phyloP scores from a whole-genome alignment of 352 stramenopile species.

The Phytophthora sp. region DNA sequence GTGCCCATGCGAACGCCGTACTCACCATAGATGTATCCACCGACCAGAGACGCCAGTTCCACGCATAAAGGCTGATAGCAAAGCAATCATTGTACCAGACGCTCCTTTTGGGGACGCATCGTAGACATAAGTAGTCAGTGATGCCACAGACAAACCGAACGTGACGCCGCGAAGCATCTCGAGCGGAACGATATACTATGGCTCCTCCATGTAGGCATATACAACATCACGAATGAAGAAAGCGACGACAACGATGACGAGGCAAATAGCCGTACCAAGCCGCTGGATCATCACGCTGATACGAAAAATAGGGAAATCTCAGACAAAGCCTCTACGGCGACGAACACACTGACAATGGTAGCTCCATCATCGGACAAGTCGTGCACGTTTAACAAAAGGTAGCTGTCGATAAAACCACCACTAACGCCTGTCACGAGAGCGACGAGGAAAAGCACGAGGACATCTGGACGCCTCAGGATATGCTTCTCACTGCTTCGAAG shows the following conservation, averaged over 20 bases:
- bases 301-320: conserved; percentile 68
- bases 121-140: conserved; percentile 62
- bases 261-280: conserved; percentile 46
- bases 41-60: conserved; percentile 55
- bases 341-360: conserved; percentile 58
- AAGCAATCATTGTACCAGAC: conserved; percentile 59
- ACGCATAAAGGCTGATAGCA: conserved; percentile 60
- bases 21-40: conserved; percentile 62
- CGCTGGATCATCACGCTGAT: conserved; percentile 48
- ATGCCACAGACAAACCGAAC: conserved; percentile 48
- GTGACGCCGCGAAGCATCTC: conserved; percentile 65
- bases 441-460: conserved; percentile 51
- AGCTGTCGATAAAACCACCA: conserved; percentile 60
- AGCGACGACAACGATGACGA: conserved; percentile 46
- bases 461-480: conserved; percentile 27
- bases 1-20: conserved; percentile 45
- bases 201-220: conserved; percentile 59
- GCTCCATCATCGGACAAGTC: conserved; percentile 48
- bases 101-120: conserved; percentile 34
- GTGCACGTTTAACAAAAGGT: conserved; percentile 64
- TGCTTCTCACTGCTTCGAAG: conserved; percentile 37
- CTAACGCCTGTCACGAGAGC: conserved; percentile 57
- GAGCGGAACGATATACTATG: conserved; percentile 62
- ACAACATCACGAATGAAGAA: conserved; percentile 56
- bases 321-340: conserved; percentile 57